Evolutionary conservation across 2,329 filamentous ascomycete genomes (phyloP), one percentile per base, ranked within the genome.

Genomic region (Alternaria longipes): DNA sequence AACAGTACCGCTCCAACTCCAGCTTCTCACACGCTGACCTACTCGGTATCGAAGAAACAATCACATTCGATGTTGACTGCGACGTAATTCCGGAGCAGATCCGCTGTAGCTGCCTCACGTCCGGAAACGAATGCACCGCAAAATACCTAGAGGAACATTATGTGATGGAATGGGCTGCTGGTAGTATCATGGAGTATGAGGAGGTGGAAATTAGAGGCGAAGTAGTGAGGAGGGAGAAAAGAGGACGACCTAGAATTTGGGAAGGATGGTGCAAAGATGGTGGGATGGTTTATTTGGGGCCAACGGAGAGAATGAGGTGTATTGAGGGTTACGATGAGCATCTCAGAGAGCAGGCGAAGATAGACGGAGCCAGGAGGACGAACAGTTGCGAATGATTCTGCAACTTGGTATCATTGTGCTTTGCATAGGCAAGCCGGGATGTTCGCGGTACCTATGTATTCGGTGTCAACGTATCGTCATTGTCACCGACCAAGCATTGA

Each of bases 11-110:
- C 46, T 49, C 46, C 18, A 30, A 36, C 18, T 49, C 28, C 3
- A 49, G 30, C 14, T 49, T 49, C 46, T 34, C 46, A 24, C 46
- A 49, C 46, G 46, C 46, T 22, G 46, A 49, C 9, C 46, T 49
- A 18, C 30, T 49, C 20, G 46, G 18, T n/a, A 49, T 49, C 46
- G 12, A 49, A 14, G 46, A 49, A 36, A 49, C 11, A 32, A 49
- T 49, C 18, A 49, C 30, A 5, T 49, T 49, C 30, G 30, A 49
- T 14, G 46, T 49, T 30, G 46, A 49, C 46, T 49, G 46, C 20
- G 30, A 49, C 28, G 5, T 3, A 12, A 36, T 49, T 9, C 46
- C 46, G 5, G 20, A 49, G 22, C 20, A 9, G 11, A 34, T 49
- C 8, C 46, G 46, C 30, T 49, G 46, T 18, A 49, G 28, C 30